Base-by-base conservation (phyloP, 306 rosid species). In the Glycine latifolia region DNA sequence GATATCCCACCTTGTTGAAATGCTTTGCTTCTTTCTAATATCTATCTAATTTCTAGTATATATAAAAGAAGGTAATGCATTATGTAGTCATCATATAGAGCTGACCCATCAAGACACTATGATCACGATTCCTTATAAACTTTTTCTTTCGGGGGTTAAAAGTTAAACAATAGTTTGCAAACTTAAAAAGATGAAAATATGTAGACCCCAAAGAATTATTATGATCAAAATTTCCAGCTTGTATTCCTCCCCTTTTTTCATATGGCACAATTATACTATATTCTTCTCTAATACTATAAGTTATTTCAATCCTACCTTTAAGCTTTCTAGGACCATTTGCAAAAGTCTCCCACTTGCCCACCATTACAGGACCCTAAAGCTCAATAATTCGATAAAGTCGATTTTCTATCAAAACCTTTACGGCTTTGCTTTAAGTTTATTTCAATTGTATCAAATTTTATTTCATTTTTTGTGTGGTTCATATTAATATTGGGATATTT, bases 291-390 rank as follows among this genome's bases (percentile, higher is more conserved):
- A 63, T 10, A 8, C 65, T 70, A 26, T 8, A 43, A 43, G 55
- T 43, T 56, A 76, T 59, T 76, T 82, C 83, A 77, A 61, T 31
- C 81, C 58, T 46, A 58, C 63, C 73, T 15, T 54, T 60, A 84
- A 53, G 65, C 33, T 75, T 54, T 58, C 35, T 62, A 70, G 66
- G 85, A 65, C 83, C 73, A 67, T 76, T 56, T 60, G 8, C 44
- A 66, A 71, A 60, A 65, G 61, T 11, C 35, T 76, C 53, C 79
- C 70, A 79, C 78, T 71, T 73, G 67, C 63, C 62, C 78, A 43
- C 87, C 76, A 83, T 71, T 58, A 47, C 76, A 76, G 83, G 89
- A 72, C 73, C 48, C 39, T 60, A 75, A 79, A 39, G 84, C 15
- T 52, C 82, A 53, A 41, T 84, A 58, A 55, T 49, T 55, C 0